phyloP scores from a whole-genome alignment of 768 basidiomycete species.

The Dacryopinax primogenitus region DNA sequence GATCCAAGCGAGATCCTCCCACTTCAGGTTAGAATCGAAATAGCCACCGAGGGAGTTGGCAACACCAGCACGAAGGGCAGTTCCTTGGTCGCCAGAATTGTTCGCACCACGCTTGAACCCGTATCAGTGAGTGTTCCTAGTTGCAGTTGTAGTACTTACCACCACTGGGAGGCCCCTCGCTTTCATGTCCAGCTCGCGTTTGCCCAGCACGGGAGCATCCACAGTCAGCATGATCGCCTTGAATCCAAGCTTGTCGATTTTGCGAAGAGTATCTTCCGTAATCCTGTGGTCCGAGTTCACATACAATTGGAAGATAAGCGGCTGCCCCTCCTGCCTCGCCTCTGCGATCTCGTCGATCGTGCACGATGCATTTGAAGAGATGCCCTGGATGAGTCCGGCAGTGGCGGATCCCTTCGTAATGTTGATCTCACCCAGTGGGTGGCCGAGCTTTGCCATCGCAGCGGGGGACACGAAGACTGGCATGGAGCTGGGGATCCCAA shows the following conservation, averaged over 20 bases:
- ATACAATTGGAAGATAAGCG: conserved; percentile 41
- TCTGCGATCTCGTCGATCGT: conserved; percentile 16
- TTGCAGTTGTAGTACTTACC: conserved; percentile 16
- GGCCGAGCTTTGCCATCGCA: conserved; percentile 73
- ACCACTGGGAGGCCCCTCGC: conserved; percentile 20
- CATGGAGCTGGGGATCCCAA: conserved; percentile 48
- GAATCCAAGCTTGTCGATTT: conserved; percentile 61
- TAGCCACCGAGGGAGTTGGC: conserved; percentile 26
- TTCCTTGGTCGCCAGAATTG: conserved; percentile 8
- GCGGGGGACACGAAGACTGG: conserved; percentile 78
- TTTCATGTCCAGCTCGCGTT: conserved; percentile 55
- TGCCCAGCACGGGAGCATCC: conserved; percentile 72
- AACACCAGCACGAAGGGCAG: conserved; percentile 20
- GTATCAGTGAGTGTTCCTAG: conserved; percentile 16
- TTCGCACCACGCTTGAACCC: conserved; percentile 21
- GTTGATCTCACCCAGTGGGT: conserved; percentile 75
- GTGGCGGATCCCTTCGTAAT: conserved; percentile 56
- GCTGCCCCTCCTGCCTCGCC: conserved; percentile 12
- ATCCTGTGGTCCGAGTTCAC: conserved; percentile 55
- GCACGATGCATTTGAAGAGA: conserved; percentile 16
- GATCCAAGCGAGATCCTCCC: conserved; percentile 21
- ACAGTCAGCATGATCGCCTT: conserved; percentile 87
- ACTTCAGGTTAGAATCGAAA: conserved; percentile 27
- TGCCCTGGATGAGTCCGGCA: conserved; percentile 56
- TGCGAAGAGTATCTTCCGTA: conserved; percentile 56